A percentile compares a stretch with the other conserved stretches of the same genome.
phyloP scores from a whole-genome alignment of 805 yeast genomes.

The Ogataea minuta region DNA sequence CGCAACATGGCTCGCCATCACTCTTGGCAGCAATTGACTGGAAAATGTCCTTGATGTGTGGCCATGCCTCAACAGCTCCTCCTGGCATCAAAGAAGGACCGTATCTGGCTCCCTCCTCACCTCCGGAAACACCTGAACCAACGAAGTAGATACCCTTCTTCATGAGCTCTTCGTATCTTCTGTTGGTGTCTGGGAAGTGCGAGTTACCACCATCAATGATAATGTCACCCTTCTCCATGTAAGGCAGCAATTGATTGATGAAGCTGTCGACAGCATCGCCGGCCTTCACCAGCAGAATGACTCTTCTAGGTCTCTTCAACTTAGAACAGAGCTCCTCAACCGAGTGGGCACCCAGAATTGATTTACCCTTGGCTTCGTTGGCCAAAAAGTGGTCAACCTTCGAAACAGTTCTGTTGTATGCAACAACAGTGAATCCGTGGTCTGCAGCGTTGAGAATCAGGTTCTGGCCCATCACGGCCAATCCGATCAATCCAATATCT shows the following conservation, averaged over 20 bases:
- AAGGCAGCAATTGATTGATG: slow-evolving; percentile 83
- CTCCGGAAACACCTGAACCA: slow-evolving; percentile 99
- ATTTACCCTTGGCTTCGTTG: slow-evolving; percentile 96
- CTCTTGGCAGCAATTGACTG: slow-evolving; percentile 94
- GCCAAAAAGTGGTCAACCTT: slow-evolving; percentile 93
- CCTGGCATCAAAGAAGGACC: slow-evolving; percentile 99
- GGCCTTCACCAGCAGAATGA: slow-evolving; percentile 92
- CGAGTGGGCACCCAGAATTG: slow-evolving; percentile 93
- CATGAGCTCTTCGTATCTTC: slow-evolving; percentile 89
- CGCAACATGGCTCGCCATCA: slow-evolving; percentile 99
- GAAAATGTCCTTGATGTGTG: slow-evolving; percentile 94
- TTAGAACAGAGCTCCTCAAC: slow-evolving; percentile 81
- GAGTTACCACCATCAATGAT: slow-evolving; percentile 99
- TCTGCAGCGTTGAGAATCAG: slow-evolving; percentile 96
- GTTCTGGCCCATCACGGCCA: slow-evolving; percentile 99
- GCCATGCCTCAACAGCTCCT: slow-evolving; percentile 98
- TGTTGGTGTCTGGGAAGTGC: slow-evolving; percentile 97
- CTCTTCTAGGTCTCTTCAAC: slow-evolving; percentile 96
- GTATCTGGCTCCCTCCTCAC: slow-evolving; percentile 99
- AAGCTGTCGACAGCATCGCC: slow-evolving; percentile 93
- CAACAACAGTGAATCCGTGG: slow-evolving; percentile 97
- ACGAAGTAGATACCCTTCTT: slow-evolving; percentile 86
- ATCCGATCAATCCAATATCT: slow-evolving; percentile 98
- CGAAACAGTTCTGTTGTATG: slow-evolving; percentile 95
- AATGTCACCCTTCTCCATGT: slow-evolving; percentile 94